Conservation (phyloP, 495 filamentous ascomycete species). For the Xylaria intraflava region DNA sequence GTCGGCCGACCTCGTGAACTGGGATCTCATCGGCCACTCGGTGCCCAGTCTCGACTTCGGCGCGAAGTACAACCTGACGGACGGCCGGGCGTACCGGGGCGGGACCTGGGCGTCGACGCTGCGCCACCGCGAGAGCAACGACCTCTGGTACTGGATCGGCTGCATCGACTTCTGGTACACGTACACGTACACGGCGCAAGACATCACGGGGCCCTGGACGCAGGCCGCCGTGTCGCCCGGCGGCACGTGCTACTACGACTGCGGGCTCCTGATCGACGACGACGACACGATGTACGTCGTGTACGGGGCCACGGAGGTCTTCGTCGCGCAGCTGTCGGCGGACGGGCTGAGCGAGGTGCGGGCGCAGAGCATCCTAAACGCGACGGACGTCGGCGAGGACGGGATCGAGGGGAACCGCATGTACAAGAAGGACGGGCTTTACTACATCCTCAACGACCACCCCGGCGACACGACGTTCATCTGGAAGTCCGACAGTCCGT, state of each 20-base stretch:
- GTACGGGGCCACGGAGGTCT: constrained; percentile 45
- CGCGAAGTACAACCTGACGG: constrained; percentile 42
- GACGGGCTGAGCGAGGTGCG: constrained; percentile 41
- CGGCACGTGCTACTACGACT: constrained; percentile 52
- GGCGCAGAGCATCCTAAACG: constrained; percentile 36
- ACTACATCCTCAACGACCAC: constrained; percentile 47
- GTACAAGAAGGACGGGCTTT: constrained; percentile 49
- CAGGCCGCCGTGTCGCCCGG: constrained; percentile 9
- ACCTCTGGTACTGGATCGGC: constrained; percentile 51
- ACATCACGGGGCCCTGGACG: constrained; percentile 30
- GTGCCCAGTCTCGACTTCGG: constrained; percentile 47
- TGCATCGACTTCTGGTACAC: constrained; percentile 41
- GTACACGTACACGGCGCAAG: constrained; percentile 45
- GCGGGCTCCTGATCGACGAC: constrained; percentile 50
- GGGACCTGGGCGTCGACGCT: constrained; percentile 52
- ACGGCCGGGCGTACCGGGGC: constrained; percentile 39
- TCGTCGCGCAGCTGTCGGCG: constrained; percentile 42
- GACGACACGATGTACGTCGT: constrained; percentile 53
- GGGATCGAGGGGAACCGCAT: constrained; percentile 51
- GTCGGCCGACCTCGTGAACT: constrained; percentile 52
- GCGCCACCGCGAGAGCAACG: constrained; percentile 40
- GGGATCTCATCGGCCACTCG: constrained; percentile 49
- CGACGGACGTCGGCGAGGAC: constrained; percentile 21
- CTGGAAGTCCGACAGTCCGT: constrained; percentile 40
- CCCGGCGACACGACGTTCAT: constrained; percentile 43